Percentiles rank a stretch among this genome's conserved stretches.
Conservation (phyloP, 371 early-diverging fungal species). For the Syncephalastrum contaminatum region DNA sequence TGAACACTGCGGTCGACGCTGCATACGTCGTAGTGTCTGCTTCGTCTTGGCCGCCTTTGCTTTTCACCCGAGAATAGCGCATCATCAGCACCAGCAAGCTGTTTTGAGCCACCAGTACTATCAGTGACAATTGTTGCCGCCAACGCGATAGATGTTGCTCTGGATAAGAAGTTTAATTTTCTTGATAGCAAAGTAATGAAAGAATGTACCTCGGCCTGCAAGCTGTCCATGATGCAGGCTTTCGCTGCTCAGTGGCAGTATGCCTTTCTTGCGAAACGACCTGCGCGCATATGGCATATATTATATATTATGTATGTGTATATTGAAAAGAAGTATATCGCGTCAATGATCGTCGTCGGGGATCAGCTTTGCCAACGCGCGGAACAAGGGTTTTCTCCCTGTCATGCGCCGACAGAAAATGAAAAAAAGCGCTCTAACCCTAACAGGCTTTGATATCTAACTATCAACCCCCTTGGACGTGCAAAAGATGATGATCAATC, state of each 20-base stretch:
- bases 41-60: slow-evolving; percentile 16
- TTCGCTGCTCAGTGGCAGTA: slow-evolving; percentile 4
- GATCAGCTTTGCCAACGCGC: too few species aligned
- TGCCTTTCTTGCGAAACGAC: slow-evolving; percentile 4
- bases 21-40: slow-evolving; percentile 62
- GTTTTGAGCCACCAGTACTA: slow-evolving; percentile 60
- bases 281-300: slow-evolving; percentile 1
- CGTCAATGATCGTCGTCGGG: too few species aligned
- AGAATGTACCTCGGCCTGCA: neutral
- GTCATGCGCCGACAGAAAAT: too few species aligned
- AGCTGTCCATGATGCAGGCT: neutral
- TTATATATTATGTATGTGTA: neutral
- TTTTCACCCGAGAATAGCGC: slow-evolving; percentile 54
- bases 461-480: too few species aligned
- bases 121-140: slow-evolving; percentile 54
- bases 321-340: neutral
- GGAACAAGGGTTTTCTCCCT: too few species aligned
- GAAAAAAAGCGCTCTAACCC: too few species aligned
- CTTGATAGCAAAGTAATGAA: too few species aligned
- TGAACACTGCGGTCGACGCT: slow-evolving; percentile 67
- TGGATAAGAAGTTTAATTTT: too few species aligned
- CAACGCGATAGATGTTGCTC: too few species aligned
- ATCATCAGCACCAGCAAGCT: slow-evolving; percentile 65
- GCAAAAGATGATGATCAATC: too few species aligned
- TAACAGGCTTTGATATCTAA: too few species aligned